Base-by-base conservation (phyloP, 78 protist genomes). In the Dictyostelium firmibasis region DNA sequence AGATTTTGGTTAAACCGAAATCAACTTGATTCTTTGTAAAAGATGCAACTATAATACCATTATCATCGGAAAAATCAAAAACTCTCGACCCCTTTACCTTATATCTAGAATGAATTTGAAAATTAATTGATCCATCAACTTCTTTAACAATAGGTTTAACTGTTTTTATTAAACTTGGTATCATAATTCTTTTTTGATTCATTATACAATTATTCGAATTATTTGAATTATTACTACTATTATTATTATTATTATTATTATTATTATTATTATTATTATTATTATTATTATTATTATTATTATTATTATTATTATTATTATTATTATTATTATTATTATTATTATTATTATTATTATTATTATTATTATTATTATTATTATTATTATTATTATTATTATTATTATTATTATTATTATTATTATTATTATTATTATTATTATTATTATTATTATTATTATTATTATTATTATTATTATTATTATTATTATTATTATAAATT, bases 61-160 rank as follows among this genome's bases (percentile, higher is more conserved):
- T 36, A 35, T 50, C 4, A 33, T 23, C 27, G n/a, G 92, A 86
- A 36, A 75, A 86, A 86, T 86, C 92, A 67, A 86, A 86, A 50
- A 57, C 76, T 18, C 57, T 74, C 4, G 92, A 72, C 25, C 84
- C 92, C 16, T 86, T 86, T 27, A 86, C 8, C 14, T 67, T 85
- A 86, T 36, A 86, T 75, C 76, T 23, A 8, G 92, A 75, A 6
- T 31, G 31, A 23, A 72, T 25, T 86, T 86, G 50, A 76, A 86
- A 86, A 25, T 86, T 86, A 16, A 38, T 31, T 13, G 50, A 14
- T 31, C 76, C 27, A 50, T 85, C 91, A 69, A 14, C 29, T 69
- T 69, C 33, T 79, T 13, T 20, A n/a, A 31, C 20, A 47, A n/a
- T 41, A 47, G 84, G 60, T 33, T n/a, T 33, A 1, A 60, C 10